Conservation (phyloP, 345 rosid species). For the Psidium friedrichsthalianum region DNA sequence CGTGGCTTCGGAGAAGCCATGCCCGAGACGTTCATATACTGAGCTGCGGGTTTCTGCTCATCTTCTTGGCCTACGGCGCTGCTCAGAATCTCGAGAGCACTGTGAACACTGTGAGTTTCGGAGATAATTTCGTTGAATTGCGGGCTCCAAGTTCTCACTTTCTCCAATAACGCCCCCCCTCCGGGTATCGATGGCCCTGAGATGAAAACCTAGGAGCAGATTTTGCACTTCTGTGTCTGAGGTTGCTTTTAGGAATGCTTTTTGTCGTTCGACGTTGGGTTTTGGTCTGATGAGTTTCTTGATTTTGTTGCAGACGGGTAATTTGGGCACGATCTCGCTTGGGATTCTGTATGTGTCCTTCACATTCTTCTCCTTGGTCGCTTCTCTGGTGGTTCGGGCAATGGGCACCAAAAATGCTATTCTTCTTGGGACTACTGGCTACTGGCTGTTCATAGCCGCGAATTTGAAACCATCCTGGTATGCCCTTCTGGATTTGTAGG, state of each 20-base stretch:
- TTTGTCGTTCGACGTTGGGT: background rate
- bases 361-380: slow-evolving; percentile 70
- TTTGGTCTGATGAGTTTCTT: background rate
- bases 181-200: background rate
- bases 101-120: slow-evolving; percentile 47
- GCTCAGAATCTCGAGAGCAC: slow-evolving; percentile 93
- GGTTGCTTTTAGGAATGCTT: background rate
- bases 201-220: background rate
- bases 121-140: background rate
- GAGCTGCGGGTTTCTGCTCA: slow-evolving; percentile 63
- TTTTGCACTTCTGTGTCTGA: background rate
- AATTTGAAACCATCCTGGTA: slow-evolving; percentile 84
- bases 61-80: slow-evolving; percentile 86
- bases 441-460: slow-evolving; percentile 86
- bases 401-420: slow-evolving; percentile 80
- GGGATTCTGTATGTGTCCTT: slow-evolving; percentile 86
- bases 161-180: background rate
- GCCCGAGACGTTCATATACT: slow-evolving; percentile 67
- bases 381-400: slow-evolving; percentile 69
- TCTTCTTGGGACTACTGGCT: slow-evolving; percentile 78
- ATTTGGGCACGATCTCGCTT: slow-evolving; percentile 72
- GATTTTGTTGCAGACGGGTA: slow-evolving; percentile 36
- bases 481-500: background rate
- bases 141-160: background rate
- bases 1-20: slow-evolving; percentile 21